A percentile compares a stretch with the other conserved stretches of the same genome.
Evolutionary conservation across 495 filamentous ascomycete species (phyloP).

Genomic region (Penicillium dipodomyicola): DNA sequence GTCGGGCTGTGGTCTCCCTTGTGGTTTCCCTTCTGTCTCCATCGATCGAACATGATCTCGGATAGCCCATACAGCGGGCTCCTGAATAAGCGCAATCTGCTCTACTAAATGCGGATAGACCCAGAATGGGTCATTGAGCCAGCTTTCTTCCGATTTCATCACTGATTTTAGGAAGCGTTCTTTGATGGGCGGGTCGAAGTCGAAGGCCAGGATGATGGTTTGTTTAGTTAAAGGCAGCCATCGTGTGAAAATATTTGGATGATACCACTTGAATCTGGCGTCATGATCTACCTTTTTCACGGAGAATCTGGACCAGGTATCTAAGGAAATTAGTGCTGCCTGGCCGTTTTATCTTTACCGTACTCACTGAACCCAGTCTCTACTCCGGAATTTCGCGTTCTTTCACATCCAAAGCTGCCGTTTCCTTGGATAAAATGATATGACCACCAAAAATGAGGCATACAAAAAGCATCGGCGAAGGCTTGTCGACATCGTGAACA

Average conservation of each 20-base stretch:
- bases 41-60: slow-evolving; percentile 18
- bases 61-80: slow-evolving; percentile 23
- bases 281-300: slow-evolving; percentile 7
- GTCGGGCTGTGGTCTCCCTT: slow-evolving; percentile 27
- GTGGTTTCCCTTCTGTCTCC: slow-evolving; percentile 12
- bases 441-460: slow-evolving; percentile 16
- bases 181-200: slow-evolving; percentile 14
- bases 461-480: slow-evolving; percentile 1
- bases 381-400: not conserved
- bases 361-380: slow-evolving; percentile 11
- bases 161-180: slow-evolving; percentile 1
- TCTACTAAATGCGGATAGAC: slow-evolving; percentile 18
- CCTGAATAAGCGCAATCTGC: slow-evolving; percentile 15
- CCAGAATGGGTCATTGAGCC: slow-evolving; percentile 17
- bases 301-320: slow-evolving; percentile 11
- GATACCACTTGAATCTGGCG: slow-evolving; percentile 6
- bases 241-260: slow-evolving; percentile 22
- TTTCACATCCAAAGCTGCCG: slow-evolving; percentile 11
- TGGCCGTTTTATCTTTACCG: too few relatives aligned
- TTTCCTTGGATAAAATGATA: not conserved
- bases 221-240: slow-evolving; percentile 24
- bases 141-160: slow-evolving; percentile 3
- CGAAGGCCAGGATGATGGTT: slow-evolving; percentile 30
- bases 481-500: slow-evolving; percentile 7
- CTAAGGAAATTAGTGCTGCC: slow-evolving; percentile 1